Conservation (phyloP, 108 stramenopile genomes). For the Cyclotella cryptica region DNA sequence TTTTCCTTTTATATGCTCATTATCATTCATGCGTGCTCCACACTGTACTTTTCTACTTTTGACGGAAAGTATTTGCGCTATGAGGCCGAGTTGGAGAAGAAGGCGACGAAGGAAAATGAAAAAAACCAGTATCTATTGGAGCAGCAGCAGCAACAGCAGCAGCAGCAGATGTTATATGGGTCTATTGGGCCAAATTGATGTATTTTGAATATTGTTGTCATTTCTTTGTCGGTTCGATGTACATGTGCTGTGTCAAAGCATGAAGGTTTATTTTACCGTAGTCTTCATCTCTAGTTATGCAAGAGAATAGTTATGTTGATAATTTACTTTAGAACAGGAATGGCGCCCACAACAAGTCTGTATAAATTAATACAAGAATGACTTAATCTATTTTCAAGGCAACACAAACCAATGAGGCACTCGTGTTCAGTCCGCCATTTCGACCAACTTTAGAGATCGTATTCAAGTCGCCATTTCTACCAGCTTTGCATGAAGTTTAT, state of each 20-base stretch:
- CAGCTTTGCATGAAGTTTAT: slow-evolving; percentile 4
- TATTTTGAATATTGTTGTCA: not conserved
- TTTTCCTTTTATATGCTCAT: slow-evolving; percentile 90
- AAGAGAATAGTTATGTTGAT: not conserved
- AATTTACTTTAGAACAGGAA: not conserved
- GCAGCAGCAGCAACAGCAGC: slow-evolving; percentile 13
- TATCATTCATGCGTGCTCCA: slow-evolving; percentile 76
- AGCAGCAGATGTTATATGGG: slow-evolving; percentile 22
- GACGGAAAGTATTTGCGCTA: slow-evolving; percentile 86
- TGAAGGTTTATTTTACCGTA: not conserved
- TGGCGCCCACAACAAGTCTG: not conserved
- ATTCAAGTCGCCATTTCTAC: slow-evolving; percentile 6
- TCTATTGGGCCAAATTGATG: slow-evolving; percentile 10
- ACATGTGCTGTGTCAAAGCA: not conserved
- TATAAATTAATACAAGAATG: no score
- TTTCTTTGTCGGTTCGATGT: not conserved
- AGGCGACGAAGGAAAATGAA: slow-evolving; percentile 43
- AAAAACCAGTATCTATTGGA: slow-evolving; percentile 1
- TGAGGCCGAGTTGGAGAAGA: slow-evolving; percentile 76
- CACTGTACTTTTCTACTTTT: slow-evolving; percentile 90
- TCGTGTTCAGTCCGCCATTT: slow-evolving; percentile 4
- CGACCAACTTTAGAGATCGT: slow-evolving; percentile 3
- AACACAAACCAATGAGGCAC: no score
- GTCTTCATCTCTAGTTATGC: not conserved
- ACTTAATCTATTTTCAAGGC: no score